Base-by-base conservation (phyloP, 495 filamentous ascomycete species). In the Xeromyces bisporus region DNA sequence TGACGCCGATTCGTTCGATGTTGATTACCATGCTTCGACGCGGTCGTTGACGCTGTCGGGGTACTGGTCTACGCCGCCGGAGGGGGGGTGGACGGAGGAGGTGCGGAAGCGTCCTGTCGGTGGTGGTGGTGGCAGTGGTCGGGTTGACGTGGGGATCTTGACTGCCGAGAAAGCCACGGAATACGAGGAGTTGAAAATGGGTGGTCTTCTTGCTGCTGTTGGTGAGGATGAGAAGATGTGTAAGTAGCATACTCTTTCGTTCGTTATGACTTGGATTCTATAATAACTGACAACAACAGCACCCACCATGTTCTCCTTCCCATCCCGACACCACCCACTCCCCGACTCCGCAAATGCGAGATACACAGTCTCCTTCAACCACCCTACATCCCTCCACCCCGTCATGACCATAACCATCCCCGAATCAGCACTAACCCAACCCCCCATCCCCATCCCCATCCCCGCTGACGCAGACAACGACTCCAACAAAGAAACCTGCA, bases 301-400 rank as follows among this genome's bases (percentile, higher is more conserved):
- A 18, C 68, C 76, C 21, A 80, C 79, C 0, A 58, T 87, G 35
- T 94, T 97, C 62, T 72, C 80, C n/a, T 93, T 94, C 44, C 75
- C 84, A 13, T 75, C 84, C 6, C 75, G 86, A 0, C 89, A 97
- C 47, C 77, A 89, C 37, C 55, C 65, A 6, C 48, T 61, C 33
- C 58, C 48, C 23, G 52, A 64, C 27, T n/a, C n/a, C n/a, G n/a
- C n/a, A n/a, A 36, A 44, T 15, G 41, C 55, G 10, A 56, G 31
- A 15, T 78, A 66, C 35, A 43, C 34, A 6, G 46, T 62, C 15
- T 55, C 55, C 2, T 83, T 92, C 44, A 43, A 65, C 13, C 35
- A 51, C 2, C 89, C 86, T 3, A 77, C 73, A 1, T 86, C 89
- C n/a, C 65, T 96, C 7, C 89, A 97, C 53, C 89, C 89, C 6